Base-by-base conservation (phyloP, 2,329 filamentous ascomycete genomes). In the Verticillium tricorpus region DNA sequence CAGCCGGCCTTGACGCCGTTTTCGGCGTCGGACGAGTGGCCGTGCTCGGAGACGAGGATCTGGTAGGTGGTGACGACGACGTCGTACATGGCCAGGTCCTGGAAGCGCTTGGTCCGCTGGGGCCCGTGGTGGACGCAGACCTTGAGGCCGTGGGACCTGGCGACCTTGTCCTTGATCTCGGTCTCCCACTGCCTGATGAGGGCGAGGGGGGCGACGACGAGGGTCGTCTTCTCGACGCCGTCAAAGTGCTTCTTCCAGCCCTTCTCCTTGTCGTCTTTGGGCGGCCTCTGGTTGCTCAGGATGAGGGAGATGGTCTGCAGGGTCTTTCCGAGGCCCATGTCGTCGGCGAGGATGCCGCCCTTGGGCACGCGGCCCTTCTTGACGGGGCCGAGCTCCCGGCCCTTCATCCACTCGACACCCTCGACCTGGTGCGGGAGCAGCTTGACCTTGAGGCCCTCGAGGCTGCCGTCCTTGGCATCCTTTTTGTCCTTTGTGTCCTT, bases 31-130 rank as follows among this genome's bases (percentile, higher is more conserved):
- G 85, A 87, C 12, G 88, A 89, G 63, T 87, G 84, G 11, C 87
- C 89, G 72, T 95, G 89, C 71, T 99, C 95, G 0, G 95, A 97
- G 6, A 96, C 92, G 1, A 99, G 81, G 59, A 96, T 96, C 69
- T 97, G 93, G 71, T 97, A 99, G 0, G 95, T 99, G 1, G 96
- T 99, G 68, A 99, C 92, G 37, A 99, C 94, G 25, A 99, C 92
- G 73, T 99, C 94, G 72, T 95, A 97, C 65, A 86, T 84, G 65
- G 90, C 89, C 50, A 99, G 80, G 57, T 94, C 89, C 56, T 88
- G 84, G 63, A 85, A 86, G 2, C 86, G 84, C 73, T 97, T 97
- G 1, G 92, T 92, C 14, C 95, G 87, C 64, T 89, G 88, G 1
- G 93, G 87, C 0, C 95, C 95, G 72, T 99, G 95, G 69, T 99